These are phyloP conservation scores for Cladosporium cucumerinum DNA, from an alignment of 2,329 filamentous ascomycete genomes.

Conservation along the genomic window DNA sequence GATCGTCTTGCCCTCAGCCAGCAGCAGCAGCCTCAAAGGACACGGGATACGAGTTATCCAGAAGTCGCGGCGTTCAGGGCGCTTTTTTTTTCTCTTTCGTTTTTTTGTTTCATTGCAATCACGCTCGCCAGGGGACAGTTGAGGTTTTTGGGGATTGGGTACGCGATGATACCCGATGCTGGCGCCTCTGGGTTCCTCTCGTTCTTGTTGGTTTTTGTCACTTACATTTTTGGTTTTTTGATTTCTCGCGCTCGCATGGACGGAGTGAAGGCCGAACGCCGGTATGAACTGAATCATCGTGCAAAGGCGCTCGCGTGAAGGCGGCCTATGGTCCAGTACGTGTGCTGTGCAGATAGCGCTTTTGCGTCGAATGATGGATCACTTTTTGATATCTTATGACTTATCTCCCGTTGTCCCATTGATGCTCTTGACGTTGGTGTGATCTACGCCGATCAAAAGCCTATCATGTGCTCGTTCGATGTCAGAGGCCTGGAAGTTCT, in stretches of 20 bases:
- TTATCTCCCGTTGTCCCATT: not conserved
- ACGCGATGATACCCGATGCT: constrained; percentile 7
- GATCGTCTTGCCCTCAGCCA: not conserved
- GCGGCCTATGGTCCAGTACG: too few species aligned
- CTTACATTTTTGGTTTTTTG: not conserved
- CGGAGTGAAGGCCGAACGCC: not conserved
- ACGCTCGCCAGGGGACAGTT: not conserved
- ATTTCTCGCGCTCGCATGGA: not conserved
- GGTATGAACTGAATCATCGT: too few species aligned
- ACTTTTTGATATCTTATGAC: not conserved
- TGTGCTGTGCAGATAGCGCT: not conserved
- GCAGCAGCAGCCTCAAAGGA: not conserved
- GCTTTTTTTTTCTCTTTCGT: not conserved
- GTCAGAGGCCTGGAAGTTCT: too few species aligned
- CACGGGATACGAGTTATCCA: not conserved
- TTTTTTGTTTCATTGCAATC: not conserved
- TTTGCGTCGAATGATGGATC: not conserved
- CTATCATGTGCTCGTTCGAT: too few species aligned
- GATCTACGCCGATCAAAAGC: too few species aligned
- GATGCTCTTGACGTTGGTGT: too few species aligned
- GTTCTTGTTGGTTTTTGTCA: not conserved
- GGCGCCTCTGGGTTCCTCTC: not conserved
- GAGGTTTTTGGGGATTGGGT: constrained; percentile 3
- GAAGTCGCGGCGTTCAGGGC: not conserved
- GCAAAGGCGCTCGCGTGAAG: too few species aligned